Evolutionary conservation across 352 stramenopile genomes (phyloP).

Genomic region (Phytophthora melonis): DNA sequence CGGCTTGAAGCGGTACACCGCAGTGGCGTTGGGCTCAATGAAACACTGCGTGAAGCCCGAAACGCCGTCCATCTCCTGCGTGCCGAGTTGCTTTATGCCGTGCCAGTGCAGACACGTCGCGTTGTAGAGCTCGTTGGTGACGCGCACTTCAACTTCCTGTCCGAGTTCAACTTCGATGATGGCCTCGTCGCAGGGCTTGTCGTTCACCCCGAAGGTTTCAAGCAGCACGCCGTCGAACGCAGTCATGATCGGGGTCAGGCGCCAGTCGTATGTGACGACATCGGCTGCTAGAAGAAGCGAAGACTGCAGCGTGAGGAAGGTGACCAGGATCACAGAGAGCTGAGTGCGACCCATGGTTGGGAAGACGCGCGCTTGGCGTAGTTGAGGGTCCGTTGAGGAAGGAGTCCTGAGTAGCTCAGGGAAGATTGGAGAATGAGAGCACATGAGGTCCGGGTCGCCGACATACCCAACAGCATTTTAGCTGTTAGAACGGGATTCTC

Average conservation of each 20-base stretch:
- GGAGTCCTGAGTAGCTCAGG: slow-evolving; percentile 23
- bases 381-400: slow-evolving; percentile 1
- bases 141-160: neutral
- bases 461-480: neutral
- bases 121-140: neutral
- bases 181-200: slow-evolving; percentile 1
- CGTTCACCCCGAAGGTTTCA: slow-evolving; percentile 33
- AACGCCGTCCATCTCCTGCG: neutral
- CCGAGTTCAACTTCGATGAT: neutral
- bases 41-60: neutral
- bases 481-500: slow-evolving; percentile 13
- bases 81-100: neutral
- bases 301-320: slow-evolving; percentile 7
- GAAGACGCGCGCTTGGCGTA: slow-evolving; percentile 12
- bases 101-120: neutral
- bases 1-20: slow-evolving; percentile 44
- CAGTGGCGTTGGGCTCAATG: slow-evolving; percentile 19
- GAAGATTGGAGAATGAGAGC: slow-evolving; percentile 26
- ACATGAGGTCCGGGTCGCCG: neutral
- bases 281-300: slow-evolving; percentile 2
- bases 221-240: slow-evolving; percentile 32
- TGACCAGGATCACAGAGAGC: neutral
- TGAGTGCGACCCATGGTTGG: slow-evolving; percentile 11
- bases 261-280: slow-evolving; percentile 38
- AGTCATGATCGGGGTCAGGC: slow-evolving; percentile 24